Base-by-base conservation (phyloP, 179 eudicot genomes). In the Monotropa hypopitys region DNA sequence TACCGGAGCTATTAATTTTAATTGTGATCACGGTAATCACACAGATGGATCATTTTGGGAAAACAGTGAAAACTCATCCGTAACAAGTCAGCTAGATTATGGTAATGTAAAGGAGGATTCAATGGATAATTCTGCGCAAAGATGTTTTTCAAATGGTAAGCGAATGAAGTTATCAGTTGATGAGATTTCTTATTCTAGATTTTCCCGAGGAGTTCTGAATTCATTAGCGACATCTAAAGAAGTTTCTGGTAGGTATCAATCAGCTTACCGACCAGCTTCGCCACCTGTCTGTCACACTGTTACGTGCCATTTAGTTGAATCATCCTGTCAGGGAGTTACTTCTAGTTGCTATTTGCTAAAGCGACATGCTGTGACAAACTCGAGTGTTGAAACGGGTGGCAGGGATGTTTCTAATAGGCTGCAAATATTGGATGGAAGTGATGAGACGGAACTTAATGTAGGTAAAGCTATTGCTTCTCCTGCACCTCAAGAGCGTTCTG, bases 401-500 rank as follows among this genome's bases (percentile, higher is more conserved):
- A 74, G 49, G 53, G 77, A 71, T 73, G 75, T 65, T 73, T 69
- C 80, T 7, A 85, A 77, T 82, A 76, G 85, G 72, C 83, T 82
- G 66, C 85, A 80, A 63, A 79, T 76, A 76, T 78, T 83, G 46
- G 91, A 85, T 83, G 84, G 85, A 83, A 83, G 83, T 75, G 80
- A 82, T 61, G 84, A 69, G 80, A 91, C 88, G 86, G 90, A 88
- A 78, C 73, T 83, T 67, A 83, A 47, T 54, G 86, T 66, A 49
- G 72, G 81, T 76, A 89, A 81, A 78, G 79, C 89, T 62, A 83
- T 87, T 75, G 88, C 86, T 72, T 88, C 94, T 23, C 97, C 92
- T 76, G 83, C 84, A 78, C 91, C 97, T 49, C 94, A 88, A 80
- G 97, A 95, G 87, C 91, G 93, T 81, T 85, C 80, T 80, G 95